Evolutionary conservation across 2,329 filamentous ascomycete genomes (phyloP).

Genomic region (Arthrobotrys musiformis): DNA sequence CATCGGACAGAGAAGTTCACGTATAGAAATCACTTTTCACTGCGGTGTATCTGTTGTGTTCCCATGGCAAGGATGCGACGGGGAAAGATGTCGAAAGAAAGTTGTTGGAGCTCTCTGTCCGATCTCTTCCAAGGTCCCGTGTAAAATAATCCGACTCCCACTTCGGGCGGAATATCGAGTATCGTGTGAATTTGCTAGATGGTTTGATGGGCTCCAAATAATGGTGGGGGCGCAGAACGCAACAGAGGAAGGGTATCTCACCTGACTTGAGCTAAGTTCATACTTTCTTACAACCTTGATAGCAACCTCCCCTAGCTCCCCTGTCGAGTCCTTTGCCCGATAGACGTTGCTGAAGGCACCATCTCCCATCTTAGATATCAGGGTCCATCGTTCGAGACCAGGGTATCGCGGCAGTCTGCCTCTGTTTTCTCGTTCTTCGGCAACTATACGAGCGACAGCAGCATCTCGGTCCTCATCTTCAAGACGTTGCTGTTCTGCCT

Average conservation of each 20-base stretch:
- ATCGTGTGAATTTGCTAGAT: constrained; percentile 15
- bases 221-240: not conserved
- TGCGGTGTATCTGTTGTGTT: not conserved
- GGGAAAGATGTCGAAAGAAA: constrained; percentile 48
- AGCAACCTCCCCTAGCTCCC: constrained; percentile 81
- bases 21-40: constrained; percentile 1
- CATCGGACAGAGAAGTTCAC: constrained; percentile 51
- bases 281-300: constrained; percentile 99
- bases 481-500: constrained; percentile 64
- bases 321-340: constrained; percentile 79
- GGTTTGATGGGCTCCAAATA: not conserved
- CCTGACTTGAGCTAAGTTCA: constrained; percentile 98
- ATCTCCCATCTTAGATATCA: constrained; percentile 97
- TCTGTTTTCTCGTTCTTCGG: constrained; percentile 87
- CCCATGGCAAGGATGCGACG: constrained; percentile 11
- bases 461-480: constrained; percentile 68
- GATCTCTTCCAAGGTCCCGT: constrained; percentile 30
- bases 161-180: constrained; percentile 22
- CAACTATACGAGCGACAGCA: constrained; percentile 84
- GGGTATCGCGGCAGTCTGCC: constrained; percentile 87
- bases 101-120: constrained; percentile 56
- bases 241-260: constrained; percentile 70
- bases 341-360: constrained; percentile 99
- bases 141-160: constrained; percentile 23
- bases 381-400: constrained; percentile 83